Conservation (phyloP, 2,329 filamentous ascomycete genomes). For the Thielaviopsis punctulata region DNA sequence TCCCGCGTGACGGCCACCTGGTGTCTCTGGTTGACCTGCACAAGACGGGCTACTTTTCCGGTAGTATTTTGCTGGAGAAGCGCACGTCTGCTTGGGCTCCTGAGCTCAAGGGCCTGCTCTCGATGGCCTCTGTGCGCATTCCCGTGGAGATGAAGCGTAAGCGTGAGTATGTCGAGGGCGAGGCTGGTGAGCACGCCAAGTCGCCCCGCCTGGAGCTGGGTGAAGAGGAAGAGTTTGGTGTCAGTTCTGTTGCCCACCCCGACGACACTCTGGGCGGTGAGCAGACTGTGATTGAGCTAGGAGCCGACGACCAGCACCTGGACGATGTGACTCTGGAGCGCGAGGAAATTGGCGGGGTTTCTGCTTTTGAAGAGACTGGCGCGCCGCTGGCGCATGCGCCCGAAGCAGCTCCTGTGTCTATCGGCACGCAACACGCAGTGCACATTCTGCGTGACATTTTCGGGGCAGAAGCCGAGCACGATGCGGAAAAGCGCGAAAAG, state of each 20-base stretch:
- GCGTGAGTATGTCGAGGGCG: constrained; percentile 71
- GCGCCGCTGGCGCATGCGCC: constrained; percentile 60
- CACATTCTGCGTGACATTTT: constrained; percentile 85
- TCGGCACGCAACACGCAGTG: constrained; percentile 89
- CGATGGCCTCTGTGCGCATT: constrained; percentile 60
- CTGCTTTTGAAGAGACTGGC: constrained; percentile 64
- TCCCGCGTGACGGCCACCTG: constrained; percentile 74
- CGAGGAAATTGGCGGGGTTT: constrained; percentile 27
- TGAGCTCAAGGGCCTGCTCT: constrained; percentile 83
- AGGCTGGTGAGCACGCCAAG: constrained; percentile 56
- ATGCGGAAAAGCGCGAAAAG: constrained; percentile 56
- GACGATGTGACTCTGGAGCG: constrained; percentile 30
- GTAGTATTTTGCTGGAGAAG: constrained; percentile 67
- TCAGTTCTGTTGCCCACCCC: constrained; percentile 10
- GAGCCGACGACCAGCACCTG: constrained; percentile 35
- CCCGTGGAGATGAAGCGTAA: constrained; percentile 81
- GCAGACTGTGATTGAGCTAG: constrained; percentile 47
- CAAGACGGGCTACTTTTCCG: constrained; percentile 76
- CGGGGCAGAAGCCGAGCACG: constrained; percentile 51
- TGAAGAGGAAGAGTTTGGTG: constrained; percentile 41
- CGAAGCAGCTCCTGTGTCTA: constrained; percentile 71
- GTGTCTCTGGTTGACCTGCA: constrained; percentile 84
- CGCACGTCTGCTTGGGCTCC: constrained; percentile 72
- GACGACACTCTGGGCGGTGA: constrained; percentile 38
- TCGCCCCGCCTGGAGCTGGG: constrained; percentile 52